These are phyloP conservation scores for Medicago lupulina DNA, from an alignment of 306 rosid genomes.

Conservation along the genomic window DNA sequence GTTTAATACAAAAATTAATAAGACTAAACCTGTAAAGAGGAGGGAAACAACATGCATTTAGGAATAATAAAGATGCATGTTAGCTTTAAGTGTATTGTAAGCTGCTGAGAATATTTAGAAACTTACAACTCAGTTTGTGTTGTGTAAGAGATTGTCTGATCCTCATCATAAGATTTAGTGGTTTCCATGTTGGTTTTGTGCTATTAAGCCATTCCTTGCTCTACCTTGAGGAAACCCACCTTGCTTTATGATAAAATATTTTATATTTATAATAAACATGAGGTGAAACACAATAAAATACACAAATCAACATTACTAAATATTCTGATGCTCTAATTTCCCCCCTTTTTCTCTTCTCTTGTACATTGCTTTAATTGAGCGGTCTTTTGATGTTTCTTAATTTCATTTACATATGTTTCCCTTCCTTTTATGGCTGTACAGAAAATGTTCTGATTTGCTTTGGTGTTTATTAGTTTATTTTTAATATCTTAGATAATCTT, in stretches of 20 bases:
- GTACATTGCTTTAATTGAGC: conserved; percentile 40
- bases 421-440: conserved; percentile 7
- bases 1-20: not conserved
- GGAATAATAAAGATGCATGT: conserved; percentile 37
- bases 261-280: conserved; percentile 30
- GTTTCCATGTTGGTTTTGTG: conserved; percentile 42
- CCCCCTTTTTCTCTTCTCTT: conserved; percentile 29
- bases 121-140: conserved; percentile 37
- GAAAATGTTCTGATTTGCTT: conserved; percentile 21
- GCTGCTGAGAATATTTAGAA: conserved; percentile 52
- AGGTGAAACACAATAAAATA: conserved; percentile 4
- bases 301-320: conserved; percentile 29
- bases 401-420: conserved; percentile 27
- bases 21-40: conserved; percentile 38
- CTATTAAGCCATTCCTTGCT: conserved; percentile 59
- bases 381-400: conserved; percentile 19
- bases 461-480: conserved; percentile 8
- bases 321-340: conserved; percentile 38
- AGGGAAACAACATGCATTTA: conserved; percentile 41
- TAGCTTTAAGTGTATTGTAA: conserved; percentile 48
- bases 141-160: conserved; percentile 37
- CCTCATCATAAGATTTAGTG: not conserved
- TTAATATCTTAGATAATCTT: conserved; percentile 17
- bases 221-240: conserved; percentile 49
- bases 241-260: conserved; percentile 52